phyloP scores from a whole-genome alignment of 1,284 basidiomycete genomes.

The Cryptococcus neoformans region DNA sequence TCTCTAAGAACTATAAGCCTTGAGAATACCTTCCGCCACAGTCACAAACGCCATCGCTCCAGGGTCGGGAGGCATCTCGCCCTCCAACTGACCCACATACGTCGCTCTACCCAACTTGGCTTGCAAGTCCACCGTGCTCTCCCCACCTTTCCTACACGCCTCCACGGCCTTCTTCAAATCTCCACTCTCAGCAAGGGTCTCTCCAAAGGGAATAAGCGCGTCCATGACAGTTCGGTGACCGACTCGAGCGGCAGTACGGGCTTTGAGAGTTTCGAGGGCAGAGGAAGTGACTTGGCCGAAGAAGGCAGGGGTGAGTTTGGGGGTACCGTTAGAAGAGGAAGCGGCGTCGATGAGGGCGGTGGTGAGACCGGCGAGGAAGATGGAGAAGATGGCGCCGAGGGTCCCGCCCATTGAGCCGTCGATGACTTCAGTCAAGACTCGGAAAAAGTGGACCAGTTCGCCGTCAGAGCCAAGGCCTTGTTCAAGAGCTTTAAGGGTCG shows the following conservation, averaged over 20 bases:
- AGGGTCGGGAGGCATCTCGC: constrained; percentile 45
- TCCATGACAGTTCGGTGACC: constrained; percentile 53
- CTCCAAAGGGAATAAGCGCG: constrained; percentile 51
- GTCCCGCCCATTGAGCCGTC: constrained; percentile 46
- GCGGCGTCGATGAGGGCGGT: constrained; percentile 30
- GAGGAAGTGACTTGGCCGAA: constrained; percentile 27
- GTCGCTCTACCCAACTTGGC: constrained; percentile 52
- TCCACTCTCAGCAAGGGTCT: constrained; percentile 37
- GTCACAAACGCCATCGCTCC: constrained; percentile 47
- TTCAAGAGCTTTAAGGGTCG: constrained; percentile 30
- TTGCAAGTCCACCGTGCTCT: constrained; percentile 44
- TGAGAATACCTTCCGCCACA: constrained; percentile 33
- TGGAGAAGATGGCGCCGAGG: constrained; percentile 46
- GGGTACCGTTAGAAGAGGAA: constrained; percentile 1
- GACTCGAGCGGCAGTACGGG: constrained; percentile 50
- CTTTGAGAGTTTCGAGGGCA: constrained; percentile 43
- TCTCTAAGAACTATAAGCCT: constrained; percentile 5
- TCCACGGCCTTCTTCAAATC: constrained; percentile 41
- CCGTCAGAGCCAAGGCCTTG: constrained; percentile 34
- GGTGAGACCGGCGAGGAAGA: constrained; percentile 46
- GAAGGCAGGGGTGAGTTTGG: constrained; percentile 19
- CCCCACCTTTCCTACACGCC: constrained; percentile 44
- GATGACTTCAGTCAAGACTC: constrained; percentile 43
- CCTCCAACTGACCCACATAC: constrained; percentile 47
- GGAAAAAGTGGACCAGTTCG: constrained; percentile 42